Percentiles rank a stretch among this genome's conserved stretches.
These are phyloP conservation scores for Mucor mucedo DNA, from an alignment of 371 early-diverging fungal genomes.

Conservation along the genomic window DNA sequence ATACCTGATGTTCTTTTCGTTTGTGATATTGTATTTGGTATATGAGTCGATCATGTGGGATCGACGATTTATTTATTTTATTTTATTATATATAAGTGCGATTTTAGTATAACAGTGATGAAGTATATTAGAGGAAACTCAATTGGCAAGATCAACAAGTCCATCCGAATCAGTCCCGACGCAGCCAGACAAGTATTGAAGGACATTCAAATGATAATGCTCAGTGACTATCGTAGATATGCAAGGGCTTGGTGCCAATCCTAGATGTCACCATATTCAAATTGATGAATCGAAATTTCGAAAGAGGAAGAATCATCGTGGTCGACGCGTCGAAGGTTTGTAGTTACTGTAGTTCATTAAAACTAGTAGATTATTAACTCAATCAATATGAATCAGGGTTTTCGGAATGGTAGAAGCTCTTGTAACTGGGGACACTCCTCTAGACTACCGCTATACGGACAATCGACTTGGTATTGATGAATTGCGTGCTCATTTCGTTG, in stretches of 20 bases:
- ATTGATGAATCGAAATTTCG: slow-evolving; percentile 18
- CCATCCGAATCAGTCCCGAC: too few species aligned
- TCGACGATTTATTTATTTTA: too few species aligned
- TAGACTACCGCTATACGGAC: neutral
- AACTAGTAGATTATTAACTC: too few species aligned
- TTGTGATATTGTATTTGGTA: too few species aligned
- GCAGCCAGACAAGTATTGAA: neutral
- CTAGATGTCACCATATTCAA: slow-evolving; percentile 3
- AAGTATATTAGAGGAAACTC: too few species aligned
- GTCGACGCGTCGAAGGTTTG: slow-evolving; percentile 15
- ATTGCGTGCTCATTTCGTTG: neutral
- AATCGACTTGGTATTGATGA: neutral
- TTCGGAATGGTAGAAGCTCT: slow-evolving; percentile 5
- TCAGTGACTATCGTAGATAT: neutral
- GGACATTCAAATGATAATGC: neutral
- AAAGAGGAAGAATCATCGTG: slow-evolving; percentile 12
- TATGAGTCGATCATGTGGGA: too few species aligned
- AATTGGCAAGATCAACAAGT: too few species aligned
- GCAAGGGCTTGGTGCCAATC: neutral
- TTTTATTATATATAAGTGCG: too few species aligned
- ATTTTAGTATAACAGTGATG: too few species aligned
- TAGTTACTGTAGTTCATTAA: too few species aligned
- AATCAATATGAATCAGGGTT: too few species aligned
- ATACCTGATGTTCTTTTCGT: too few species aligned
- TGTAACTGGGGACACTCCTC: neutral